These are phyloP conservation scores for Venturia carpophila DNA, from an alignment of 2,329 filamentous ascomycete genomes.

Conservation along the genomic window DNA sequence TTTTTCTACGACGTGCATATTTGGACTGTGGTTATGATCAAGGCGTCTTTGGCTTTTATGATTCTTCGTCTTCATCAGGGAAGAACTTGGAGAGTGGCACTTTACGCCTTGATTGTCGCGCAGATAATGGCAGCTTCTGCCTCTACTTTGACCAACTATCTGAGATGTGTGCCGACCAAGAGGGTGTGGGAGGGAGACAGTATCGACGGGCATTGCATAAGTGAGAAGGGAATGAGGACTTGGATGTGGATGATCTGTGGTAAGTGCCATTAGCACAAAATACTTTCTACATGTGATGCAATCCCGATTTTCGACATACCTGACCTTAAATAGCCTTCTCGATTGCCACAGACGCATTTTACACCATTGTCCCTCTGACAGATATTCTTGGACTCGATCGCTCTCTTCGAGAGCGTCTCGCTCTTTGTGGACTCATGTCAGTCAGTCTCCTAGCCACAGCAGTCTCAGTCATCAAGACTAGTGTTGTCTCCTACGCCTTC, in stretches of 20 bases:
- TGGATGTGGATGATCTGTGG: neutral
- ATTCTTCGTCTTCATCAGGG: neutral
- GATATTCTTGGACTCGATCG: constrained; percentile 2
- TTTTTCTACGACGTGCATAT: constrained; percentile 1
- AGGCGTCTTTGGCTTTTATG: constrained; percentile 8
- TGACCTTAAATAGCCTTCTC: neutral
- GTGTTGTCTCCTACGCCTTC: neutral
- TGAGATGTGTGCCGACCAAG: neutral
- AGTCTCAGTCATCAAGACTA: neutral
- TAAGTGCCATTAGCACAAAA: neutral
- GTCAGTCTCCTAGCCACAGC: neutral
- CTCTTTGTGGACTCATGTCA: constrained; percentile 1
- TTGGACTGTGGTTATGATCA: constrained; percentile 11
- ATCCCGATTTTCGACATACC: neutral
- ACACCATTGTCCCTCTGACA: constrained; percentile 1
- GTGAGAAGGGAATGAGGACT: neutral
- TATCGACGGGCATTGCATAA: neutral
- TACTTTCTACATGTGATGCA: neutral
- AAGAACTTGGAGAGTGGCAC: neutral
- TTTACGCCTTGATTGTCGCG: neutral
- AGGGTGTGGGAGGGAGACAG: neutral
- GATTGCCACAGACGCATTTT: neutral
- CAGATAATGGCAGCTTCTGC: constrained; percentile 3
- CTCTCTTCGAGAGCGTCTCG: constrained; percentile 4
- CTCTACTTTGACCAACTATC: constrained; percentile 2